Base-by-base conservation (phyloP, 2,329 filamentous ascomycete species). In the Hypoxylon rubiginosum region DNA sequence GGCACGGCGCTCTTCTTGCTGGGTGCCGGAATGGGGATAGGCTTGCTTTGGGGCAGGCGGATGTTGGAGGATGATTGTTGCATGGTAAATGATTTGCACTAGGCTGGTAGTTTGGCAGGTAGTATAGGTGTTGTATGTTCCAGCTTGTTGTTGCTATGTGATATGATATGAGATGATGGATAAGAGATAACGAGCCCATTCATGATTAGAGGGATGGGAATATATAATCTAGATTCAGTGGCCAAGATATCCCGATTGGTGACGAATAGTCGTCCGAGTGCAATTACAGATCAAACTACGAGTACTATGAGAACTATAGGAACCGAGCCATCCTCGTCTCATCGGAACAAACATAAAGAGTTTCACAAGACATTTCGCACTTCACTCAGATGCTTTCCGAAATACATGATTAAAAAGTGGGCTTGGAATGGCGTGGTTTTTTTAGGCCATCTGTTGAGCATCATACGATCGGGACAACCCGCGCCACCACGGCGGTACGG, bases 311-410 rank as follows among this genome's bases (percentile, higher is more conserved):
- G 11, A 48, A 50, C 46, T 32, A 32, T 50, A 39, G 46, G 32
- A 51, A 67, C 64, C 64, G 61, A 64, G 61, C 67, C 67, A 69
- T 62, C 56, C 64, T 69, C 67, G 67, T 62, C 50, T 69, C 67
- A 69, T 61, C 15, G 51, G 45, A 50, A 48, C 45, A 58, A 59
- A 46, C 28, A 48, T 32, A 57, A 24, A 60, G 15, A 60, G 67
- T 67, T 69, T 69, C 64, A 17, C 64, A 39, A 68, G 54, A 36
- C 46, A 69, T 58, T 57, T 54, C 36, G 34, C 32, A 60, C 36
- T 67, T 55, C 54, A 58, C 21, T 55, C 48, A 52, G 51, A 59
- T 67, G 67, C 54, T 58, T 60, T 53, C 36, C 49, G 28, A 19
- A 6, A 24, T 49, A 30, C 58, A 45, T 26, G 54, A 58, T 60